Base-by-base conservation (phyloP, 2,329 filamentous ascomycete genomes). In the Lojkania enalia region DNA sequence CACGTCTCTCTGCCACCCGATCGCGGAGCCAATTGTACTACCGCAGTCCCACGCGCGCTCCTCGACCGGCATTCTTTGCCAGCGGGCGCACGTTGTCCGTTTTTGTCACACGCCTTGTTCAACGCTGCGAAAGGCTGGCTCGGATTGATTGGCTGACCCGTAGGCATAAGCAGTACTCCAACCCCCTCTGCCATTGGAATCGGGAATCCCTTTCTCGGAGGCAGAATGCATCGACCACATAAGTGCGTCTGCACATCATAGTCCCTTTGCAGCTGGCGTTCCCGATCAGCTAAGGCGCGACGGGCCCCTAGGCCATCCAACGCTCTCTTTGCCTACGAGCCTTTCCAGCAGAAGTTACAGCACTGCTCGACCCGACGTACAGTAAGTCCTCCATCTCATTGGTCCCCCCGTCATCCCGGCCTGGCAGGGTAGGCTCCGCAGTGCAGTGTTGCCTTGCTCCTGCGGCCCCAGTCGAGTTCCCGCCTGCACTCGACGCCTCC, bases 231-330 rank as follows among this genome's bases (percentile, higher is more conserved):
- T 71, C 60, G 71, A 75, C 47, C 69, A 73, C 42, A 72, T 74
- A 58, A 61, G 65, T 47, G 57, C 64, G 51, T 71, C 76, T 71
- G 70, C 71, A 63, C 67, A 74, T 67, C 72, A 74, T 64, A 64
- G 60, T 51, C 61, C 63, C 49, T 75, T 71, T 65, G 63, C 70
- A 57, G 60, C 60, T 61, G 61, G 62, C 50, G 66, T 71, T 55
- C 72, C 77, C 57, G 77, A 79, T 58, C 71, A 71, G 52, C 69
- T 73, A 62, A 74, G 77, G 58, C 77, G 77, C 69, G 76, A 79
- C 64, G 72, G 71, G 58, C 61, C 68, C 48, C 67, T 79, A 58
- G 69, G 70, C 55, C 72, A 77, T 57, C 71, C 74, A 60, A 60
- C 73, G 44, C 62, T 68, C 30, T 66, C 73, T 46, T 73, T 77